phyloP scores from a whole-genome alignment of 176 grass and related monocot genomes.

The Pontederia paniculata region DNA sequence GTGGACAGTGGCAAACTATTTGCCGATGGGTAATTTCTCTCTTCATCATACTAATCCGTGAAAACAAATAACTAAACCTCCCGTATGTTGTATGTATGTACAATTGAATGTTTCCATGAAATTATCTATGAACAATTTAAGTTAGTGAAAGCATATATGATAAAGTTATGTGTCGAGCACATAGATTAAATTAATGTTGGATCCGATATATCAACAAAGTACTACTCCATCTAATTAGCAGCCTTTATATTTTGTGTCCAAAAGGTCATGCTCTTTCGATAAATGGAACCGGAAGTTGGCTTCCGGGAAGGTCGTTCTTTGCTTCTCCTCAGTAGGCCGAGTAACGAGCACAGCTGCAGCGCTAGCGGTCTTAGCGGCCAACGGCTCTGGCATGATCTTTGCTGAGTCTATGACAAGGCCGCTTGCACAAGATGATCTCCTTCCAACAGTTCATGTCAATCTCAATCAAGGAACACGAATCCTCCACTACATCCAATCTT shows the following conservation, averaged over 20 bases:
- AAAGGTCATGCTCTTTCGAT: constrained; percentile 42
- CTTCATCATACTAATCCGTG: not conserved
- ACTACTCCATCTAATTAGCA: not conserved
- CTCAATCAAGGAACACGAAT: constrained; percentile 61
- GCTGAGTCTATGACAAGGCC: constrained; percentile 33
- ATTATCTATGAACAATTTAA: too few species aligned
- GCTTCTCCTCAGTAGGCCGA: constrained; percentile 41
- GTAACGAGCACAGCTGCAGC: constrained; percentile 42
- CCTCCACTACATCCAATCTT: constrained; percentile 58
- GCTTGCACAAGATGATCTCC: constrained; percentile 47
- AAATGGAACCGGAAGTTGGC: constrained; percentile 33
- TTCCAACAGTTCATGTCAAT: constrained; percentile 60
- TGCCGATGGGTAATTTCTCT: constrained; percentile 32
- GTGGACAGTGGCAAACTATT: constrained; percentile 61
- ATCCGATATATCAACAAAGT: too few species aligned
- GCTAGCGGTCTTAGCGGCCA: constrained; percentile 35
- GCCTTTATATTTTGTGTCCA: not conserved
- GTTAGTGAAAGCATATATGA: too few species aligned
- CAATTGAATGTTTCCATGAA: too few species aligned
- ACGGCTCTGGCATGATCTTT: constrained; percentile 66
- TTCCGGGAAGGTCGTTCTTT: constrained; percentile 46
- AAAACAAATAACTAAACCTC: not conserved
- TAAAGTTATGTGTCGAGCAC: too few species aligned
- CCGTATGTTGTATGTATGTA: too few species aligned
- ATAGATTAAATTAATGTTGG: too few species aligned